Evolutionary conservation across 2,329 filamentous ascomycete genomes (phyloP).

Genomic region (Phialemoniopsis sp.): DNA sequence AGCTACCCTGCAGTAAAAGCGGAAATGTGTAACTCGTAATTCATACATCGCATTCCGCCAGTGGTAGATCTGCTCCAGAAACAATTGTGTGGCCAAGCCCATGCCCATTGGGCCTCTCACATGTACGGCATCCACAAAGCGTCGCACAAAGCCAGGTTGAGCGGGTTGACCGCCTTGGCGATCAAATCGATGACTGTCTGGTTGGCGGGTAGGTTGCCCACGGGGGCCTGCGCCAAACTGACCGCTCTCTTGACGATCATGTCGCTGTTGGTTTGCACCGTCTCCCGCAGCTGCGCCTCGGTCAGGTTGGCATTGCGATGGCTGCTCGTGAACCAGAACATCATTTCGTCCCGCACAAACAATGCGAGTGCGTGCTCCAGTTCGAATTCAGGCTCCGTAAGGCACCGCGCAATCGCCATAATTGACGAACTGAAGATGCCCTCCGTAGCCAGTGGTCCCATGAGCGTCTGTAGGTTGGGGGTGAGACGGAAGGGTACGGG

Average conservation of each 20-base stretch:
- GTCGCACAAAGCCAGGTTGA: slow-evolving; percentile 83
- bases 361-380: slow-evolving; percentile 93
- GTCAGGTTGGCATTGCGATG: slow-evolving; percentile 59
- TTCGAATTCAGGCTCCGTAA: slow-evolving; percentile 84
- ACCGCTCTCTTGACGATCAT: slow-evolving; percentile 88
- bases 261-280: slow-evolving; percentile 69
- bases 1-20: no score
- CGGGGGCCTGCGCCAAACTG: slow-evolving; percentile 73
- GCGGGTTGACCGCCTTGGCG: slow-evolving; percentile 87
- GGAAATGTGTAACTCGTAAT: no score
- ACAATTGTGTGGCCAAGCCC: no score
- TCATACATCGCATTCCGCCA: not conserved
- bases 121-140: slow-evolving; percentile 97
- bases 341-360: slow-evolving; percentile 97
- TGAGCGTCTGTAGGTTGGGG: slow-evolving; percentile 90
- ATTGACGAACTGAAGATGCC: slow-evolving; percentile 93
- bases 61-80: not conserved
- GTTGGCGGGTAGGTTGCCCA: slow-evolving; percentile 83
- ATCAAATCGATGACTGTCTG: slow-evolving; percentile 96
- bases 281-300: slow-evolving; percentile 63
- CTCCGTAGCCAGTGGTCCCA: slow-evolving; percentile 93
- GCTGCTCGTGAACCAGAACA: slow-evolving; percentile 86
- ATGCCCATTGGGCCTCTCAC: slow-evolving; percentile 38
- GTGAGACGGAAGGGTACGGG: slow-evolving; percentile 96
- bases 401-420: slow-evolving; percentile 92